Conservation (phyloP, 768 basidiomycete species). For the Rhizopogon rudus region DNA sequence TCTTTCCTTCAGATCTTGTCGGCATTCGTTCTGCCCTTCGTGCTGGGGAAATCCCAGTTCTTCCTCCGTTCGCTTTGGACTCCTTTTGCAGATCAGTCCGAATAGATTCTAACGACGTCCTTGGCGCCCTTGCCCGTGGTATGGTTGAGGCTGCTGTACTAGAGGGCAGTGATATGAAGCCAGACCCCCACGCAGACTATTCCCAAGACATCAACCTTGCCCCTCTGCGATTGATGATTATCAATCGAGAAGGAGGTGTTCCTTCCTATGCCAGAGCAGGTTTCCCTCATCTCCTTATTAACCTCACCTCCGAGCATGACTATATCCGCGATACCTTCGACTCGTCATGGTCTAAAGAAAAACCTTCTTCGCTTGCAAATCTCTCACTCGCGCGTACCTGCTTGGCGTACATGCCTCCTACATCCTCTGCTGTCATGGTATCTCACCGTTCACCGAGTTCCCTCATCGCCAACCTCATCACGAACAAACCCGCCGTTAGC, state of each 20-base stretch:
- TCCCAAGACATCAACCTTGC: conserved; percentile 75
- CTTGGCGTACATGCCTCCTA: conserved; percentile 86
- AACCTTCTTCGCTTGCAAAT: conserved; percentile 86
- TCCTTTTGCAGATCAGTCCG: conserved; percentile 84
- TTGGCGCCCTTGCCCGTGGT: conserved; percentile 81
- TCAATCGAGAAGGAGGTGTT: conserved; percentile 93
- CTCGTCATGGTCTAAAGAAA: conserved; percentile 64
- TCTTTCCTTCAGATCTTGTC: conserved; percentile 72
- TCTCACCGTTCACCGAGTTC: conserved; percentile 95
- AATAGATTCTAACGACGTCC: conserved; percentile 81
- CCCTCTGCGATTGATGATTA: conserved; percentile 94
- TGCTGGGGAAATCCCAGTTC: conserved; percentile 94
- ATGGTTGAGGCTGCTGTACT: conserved; percentile 59
- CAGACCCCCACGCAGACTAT: conserved; percentile 32
- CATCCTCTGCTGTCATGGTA: conserved; percentile 94
- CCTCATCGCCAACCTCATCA: conserved; percentile 95
- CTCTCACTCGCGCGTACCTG: conserved; percentile 82
- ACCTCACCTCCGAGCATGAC: conserved; percentile 80
- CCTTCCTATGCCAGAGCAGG: conserved; percentile 96
- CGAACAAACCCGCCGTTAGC: conserved; percentile 94
- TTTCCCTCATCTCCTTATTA: conserved; percentile 93
- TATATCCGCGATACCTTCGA: conserved; percentile 87
- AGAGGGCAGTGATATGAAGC: conserved; percentile 37
- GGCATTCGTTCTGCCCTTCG: conserved; percentile 85
- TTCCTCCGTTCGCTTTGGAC: conserved; percentile 90